Base-by-base conservation (phyloP, 805 yeast species). In the Myxozyma kluyveri region DNA sequence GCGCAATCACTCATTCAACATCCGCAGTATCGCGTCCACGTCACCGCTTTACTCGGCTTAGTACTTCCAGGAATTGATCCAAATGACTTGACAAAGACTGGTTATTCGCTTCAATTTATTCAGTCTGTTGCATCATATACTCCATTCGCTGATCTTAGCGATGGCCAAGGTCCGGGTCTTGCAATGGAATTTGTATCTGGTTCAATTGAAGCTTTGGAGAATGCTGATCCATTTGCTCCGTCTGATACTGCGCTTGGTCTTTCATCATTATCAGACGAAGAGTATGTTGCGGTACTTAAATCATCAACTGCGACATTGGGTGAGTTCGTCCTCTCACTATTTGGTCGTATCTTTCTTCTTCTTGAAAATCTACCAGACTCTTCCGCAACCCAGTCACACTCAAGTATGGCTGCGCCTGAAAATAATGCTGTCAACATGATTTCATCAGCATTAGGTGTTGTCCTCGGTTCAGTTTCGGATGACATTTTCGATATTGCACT, bases 1-100 rank as follows among this genome's bases (percentile, higher is more conserved):
- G 77, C 84, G 1, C 75, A 95, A 49, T 82, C 77, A 54, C 79
- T 93, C 75, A 82, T 85, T 0, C 65, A 71, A 4, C 74, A 79
- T 1, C 84, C 84, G 1, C 67, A 81, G 1, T 88, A 78, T 64
- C 72, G 96, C 40, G 81, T 87, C 10, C 99, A 93, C 63, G 71
- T 88, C 10, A 80, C 95, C 0, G 79, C 95, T 48, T 72, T 93
- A 14, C 65, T 90, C 36, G 78, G 82, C 24, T 74, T 88, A 67
- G 71, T 83, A 1, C 66, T 89, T 5, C 86, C 89, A 0, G 96
- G 93, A 27, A 81, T 93, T 26, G 98, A 93, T 65, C 79, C 90
- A 0, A 93, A 90, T 65, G 99, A 93, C 67, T 75, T 88, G 44
- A 75, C 74, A 12, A 80, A 90, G 64, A 83, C 96, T 0, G 74